Evolutionary conservation across 1,139 yeast species (phyloP).

Genomic region (Eremothecium coryli): DNA sequence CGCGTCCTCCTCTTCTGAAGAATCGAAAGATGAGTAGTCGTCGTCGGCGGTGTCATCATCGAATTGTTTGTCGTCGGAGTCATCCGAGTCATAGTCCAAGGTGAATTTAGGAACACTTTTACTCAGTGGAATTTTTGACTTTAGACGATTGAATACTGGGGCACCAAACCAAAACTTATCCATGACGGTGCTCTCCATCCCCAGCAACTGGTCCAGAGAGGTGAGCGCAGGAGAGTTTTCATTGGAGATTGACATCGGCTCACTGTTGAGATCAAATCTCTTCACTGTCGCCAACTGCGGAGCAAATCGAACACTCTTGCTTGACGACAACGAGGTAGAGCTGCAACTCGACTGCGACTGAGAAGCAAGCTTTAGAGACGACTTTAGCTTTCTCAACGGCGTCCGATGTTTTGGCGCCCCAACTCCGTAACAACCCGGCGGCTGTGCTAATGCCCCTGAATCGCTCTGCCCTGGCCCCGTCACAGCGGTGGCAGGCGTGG

Average conservation of each 20-base stretch:
- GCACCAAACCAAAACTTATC: slow-evolving; percentile 14
- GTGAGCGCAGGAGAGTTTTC: slow-evolving; percentile 23
- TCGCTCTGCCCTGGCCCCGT: slow-evolving; percentile 5
- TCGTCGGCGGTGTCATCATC: slow-evolving; percentile 6
- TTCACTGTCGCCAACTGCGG: slow-evolving; percentile 28
- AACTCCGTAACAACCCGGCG: slow-evolving; percentile 7
- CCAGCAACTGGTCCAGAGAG: slow-evolving; percentile 10
- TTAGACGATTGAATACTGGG: slow-evolving; percentile 7
- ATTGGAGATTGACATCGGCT: slow-evolving; percentile 27
- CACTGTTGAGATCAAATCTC: slow-evolving; percentile 22
- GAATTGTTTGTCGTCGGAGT: slow-evolving; percentile 6
- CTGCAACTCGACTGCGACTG: slow-evolving; percentile 10
- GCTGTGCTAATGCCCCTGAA: slow-evolving; percentile 2
- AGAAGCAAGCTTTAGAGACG: slow-evolving; percentile 22
- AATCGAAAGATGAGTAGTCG: slow-evolving; percentile 7
- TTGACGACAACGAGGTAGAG: slow-evolving; percentile 16
- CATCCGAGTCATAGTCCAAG: slow-evolving; percentile 8
- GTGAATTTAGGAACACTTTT: slow-evolving; percentile 7
- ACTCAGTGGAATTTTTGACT: slow-evolving; percentile 6
- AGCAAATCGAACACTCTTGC: slow-evolving; percentile 28
- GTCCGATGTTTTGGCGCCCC: slow-evolving; percentile 4
- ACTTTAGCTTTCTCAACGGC: slow-evolving; percentile 15
- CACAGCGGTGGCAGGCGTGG: slow-evolving; percentile 3
- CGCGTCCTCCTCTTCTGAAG: slow-evolving; percentile 8
- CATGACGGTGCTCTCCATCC: slow-evolving; percentile 4